Evolutionary conservation across 192 early-diverging fungal species (phyloP).

Genomic region (Entomortierella beljakovae): DNA sequence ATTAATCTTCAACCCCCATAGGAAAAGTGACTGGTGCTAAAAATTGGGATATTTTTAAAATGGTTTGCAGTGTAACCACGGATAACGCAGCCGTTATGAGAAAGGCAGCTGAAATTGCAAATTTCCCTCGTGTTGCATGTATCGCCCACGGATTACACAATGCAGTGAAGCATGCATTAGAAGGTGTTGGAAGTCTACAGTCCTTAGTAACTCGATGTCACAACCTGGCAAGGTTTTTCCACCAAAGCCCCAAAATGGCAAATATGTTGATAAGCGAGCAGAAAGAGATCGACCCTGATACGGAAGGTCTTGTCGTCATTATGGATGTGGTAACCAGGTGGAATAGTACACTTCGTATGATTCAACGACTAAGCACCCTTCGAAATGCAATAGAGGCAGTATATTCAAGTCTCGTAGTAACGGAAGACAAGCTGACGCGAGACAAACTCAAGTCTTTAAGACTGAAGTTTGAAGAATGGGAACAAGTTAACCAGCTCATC

Average conservation of each 20-base stretch:
- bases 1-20: no score
- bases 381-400: background rate
- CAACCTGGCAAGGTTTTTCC: slow-evolving; percentile 6
- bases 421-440: background rate
- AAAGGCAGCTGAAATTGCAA: no score
- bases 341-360: slow-evolving; percentile 13
- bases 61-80: no score
- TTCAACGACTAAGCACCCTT: background rate
- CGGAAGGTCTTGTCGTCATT: background rate
- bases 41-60: no score
- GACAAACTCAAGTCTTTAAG: background rate
- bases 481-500: background rate
- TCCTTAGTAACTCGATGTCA: slow-evolving; percentile 3
- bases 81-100: no score
- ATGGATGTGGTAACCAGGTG: slow-evolving; percentile 17
- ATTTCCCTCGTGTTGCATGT: no score
- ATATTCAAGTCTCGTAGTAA: background rate
- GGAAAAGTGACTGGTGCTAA: no score
- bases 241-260: slow-evolving; percentile 22
- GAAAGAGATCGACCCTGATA: background rate
- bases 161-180: background rate
- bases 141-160: no score
- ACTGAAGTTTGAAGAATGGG: background rate
- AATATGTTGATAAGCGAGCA: slow-evolving; percentile 3
- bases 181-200: background rate